Conservation (phyloP, 495 filamentous ascomycete species). For the Glarea lozoyensis region DNA sequence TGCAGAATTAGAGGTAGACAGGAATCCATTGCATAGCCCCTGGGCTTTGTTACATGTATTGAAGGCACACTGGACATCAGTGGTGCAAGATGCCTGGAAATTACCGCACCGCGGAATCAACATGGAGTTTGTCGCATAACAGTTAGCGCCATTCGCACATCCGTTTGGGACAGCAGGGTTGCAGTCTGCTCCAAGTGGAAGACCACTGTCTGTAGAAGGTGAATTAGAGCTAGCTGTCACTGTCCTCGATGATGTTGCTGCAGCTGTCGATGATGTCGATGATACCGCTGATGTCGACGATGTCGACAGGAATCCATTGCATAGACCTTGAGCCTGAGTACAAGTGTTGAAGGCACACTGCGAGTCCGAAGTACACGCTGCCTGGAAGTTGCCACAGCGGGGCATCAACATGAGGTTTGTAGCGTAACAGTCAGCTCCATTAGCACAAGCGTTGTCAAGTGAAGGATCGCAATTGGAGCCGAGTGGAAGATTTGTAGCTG, state of each 20-base stretch:
- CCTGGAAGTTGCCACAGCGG: constrained; percentile 7
- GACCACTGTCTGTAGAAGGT: not conserved
- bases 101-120: constrained; percentile 2
- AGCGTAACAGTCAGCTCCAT: constrained; percentile 7
- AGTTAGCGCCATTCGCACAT: constrained; percentile 5
- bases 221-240: not conserved
- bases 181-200: constrained; percentile 1
- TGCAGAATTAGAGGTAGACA: not conserved
- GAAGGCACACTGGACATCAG: constrained; percentile 6
- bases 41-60: constrained; percentile 3
- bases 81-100: constrained; percentile 5
- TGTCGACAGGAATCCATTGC: constrained; percentile 3
- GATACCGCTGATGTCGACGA: not conserved
- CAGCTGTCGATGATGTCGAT: not conserved
- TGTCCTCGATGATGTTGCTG: not conserved
- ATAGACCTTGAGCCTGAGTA: not conserved
- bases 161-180: not conserved
- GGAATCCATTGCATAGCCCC: constrained; percentile 1
- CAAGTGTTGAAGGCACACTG: constrained; percentile 11
- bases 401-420: constrained; percentile 1
- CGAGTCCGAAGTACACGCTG: not conserved
- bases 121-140: constrained; percentile 3
- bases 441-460: not conserved
- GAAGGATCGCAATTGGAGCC: not conserved
- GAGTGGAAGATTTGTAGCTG: not conserved